Conservation (phyloP, 352 stramenopile species). For the Globisporangium orthogonon region DNA sequence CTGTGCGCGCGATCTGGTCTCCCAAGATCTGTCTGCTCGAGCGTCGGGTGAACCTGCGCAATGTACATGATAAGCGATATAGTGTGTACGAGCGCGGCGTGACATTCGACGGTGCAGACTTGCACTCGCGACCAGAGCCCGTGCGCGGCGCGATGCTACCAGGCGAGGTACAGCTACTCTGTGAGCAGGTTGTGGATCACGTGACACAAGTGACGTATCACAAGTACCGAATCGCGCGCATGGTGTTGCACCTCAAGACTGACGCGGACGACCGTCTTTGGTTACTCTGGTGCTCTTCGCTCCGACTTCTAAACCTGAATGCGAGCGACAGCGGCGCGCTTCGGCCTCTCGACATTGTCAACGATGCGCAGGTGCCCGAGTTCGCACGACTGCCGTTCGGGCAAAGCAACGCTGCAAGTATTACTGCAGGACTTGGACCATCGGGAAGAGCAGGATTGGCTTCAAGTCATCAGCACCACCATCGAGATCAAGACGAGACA, state of each 20-base stretch:
- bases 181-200: slow-evolving; percentile 90
- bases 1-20: slow-evolving; percentile 91
- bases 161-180: slow-evolving; percentile 87
- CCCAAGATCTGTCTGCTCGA: slow-evolving; percentile 94
- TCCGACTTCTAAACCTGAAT: slow-evolving; percentile 61
- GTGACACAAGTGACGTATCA: slow-evolving; percentile 90
- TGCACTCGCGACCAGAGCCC: slow-evolving; percentile 79
- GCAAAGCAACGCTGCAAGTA: not conserved
- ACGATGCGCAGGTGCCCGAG: slow-evolving; percentile 54
- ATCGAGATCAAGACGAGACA: slow-evolving; percentile 1
- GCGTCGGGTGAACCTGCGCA: slow-evolving; percentile 85
- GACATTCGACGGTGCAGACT: slow-evolving; percentile 93
- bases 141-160: slow-evolving; percentile 89
- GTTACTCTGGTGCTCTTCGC: slow-evolving; percentile 92
- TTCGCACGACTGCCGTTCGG: slow-evolving; percentile 20
- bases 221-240: slow-evolving; percentile 88
- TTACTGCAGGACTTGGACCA: not conserved
- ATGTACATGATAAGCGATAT: slow-evolving; percentile 88
- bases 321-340: slow-evolving; percentile 6
- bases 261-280: slow-evolving; percentile 91
- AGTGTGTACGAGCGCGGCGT: slow-evolving; percentile 92
- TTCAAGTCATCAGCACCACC: not conserved
- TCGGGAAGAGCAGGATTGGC: not conserved
- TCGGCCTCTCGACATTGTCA: slow-evolving; percentile 56
- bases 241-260: slow-evolving; percentile 95